Percentiles rank a stretch among this genome's conserved stretches.
Evolutionary conservation across 495 filamentous ascomycete species (phyloP).

Genomic region (Acidiella bohemica): DNA sequence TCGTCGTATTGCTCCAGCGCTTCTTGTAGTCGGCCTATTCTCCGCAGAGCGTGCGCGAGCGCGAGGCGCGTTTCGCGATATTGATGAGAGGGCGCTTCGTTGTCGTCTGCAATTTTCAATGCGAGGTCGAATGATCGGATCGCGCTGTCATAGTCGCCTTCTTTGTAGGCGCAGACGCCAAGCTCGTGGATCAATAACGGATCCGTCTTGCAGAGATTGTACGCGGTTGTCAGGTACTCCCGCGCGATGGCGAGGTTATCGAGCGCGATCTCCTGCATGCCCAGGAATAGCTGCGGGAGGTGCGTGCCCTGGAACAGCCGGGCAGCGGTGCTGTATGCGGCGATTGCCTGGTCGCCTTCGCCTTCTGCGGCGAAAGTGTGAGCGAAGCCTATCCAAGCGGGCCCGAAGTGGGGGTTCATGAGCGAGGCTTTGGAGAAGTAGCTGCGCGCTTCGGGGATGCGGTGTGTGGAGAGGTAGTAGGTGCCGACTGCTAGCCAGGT

Average conservation of each 20-base stretch:
- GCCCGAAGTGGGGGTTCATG: conserved; percentile 94
- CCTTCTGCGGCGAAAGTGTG: conserved; percentile 99
- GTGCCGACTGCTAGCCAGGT: conserved; percentile 89
- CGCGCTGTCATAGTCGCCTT: conserved; percentile 62
- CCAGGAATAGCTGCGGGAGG: conserved; percentile 87
- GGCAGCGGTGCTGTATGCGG: conserved; percentile 91
- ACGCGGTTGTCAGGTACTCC: conserved; percentile 84
- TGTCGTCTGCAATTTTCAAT: conserved; percentile 60
- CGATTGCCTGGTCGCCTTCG: conserved; percentile 96
- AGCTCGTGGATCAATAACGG: conserved; percentile 90
- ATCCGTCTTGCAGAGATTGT: conserved; percentile 60
- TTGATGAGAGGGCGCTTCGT: conserved; percentile 10
- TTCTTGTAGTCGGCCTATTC: conserved; percentile 44
- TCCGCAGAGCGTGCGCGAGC: conserved; percentile 72
- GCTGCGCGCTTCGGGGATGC: conserved; percentile 81
- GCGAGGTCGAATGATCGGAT: conserved; percentile 60
- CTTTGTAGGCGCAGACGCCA: conserved; percentile 86
- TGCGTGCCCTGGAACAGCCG: conserved; percentile 94
- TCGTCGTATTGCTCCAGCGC: conserved; percentile 39
- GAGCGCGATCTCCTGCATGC: conserved; percentile 94
- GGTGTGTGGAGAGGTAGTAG: conserved; percentile 82
- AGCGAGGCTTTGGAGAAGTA: conserved; percentile 95
- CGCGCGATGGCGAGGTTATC: conserved; percentile 93
- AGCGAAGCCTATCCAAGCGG: conserved; percentile 97
- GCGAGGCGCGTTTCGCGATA: conserved; percentile 34